A percentile compares a stretch with the other conserved stretches of the same genome.
Evolutionary conservation across 139 green algal genomes (phyloP).

Genomic region (Chlamydomonas incerta): DNA sequence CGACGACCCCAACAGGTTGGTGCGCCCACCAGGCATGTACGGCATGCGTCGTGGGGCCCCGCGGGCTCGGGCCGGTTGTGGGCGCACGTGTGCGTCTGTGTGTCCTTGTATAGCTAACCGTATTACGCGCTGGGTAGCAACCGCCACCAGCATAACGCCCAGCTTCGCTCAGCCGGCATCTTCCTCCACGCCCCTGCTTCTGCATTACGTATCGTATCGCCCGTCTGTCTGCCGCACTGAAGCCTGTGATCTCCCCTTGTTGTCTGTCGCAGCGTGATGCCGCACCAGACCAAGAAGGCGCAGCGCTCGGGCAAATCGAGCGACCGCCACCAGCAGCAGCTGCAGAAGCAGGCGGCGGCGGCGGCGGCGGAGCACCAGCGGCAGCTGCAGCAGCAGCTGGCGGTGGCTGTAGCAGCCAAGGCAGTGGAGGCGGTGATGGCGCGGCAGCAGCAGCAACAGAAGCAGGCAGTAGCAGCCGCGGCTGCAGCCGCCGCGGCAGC

Average conservation of each 20-base stretch:
- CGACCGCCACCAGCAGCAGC: neutral
- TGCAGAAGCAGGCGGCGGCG: neutral
- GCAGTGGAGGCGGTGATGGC: neutral
- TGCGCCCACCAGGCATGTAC: too few relatives aligned
- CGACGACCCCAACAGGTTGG: constrained; percentile 55
- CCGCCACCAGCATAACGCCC: too few relatives aligned
- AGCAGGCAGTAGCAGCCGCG: neutral
- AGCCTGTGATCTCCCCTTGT: too few relatives aligned
- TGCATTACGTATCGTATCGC: too few relatives aligned
- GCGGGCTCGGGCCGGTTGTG: too few relatives aligned
- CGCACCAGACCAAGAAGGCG: constrained; percentile 46
- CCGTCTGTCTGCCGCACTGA: too few relatives aligned
- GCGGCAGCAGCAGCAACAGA: neutral
- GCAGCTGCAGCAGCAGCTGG: neutral
- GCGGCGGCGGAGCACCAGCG: neutral
- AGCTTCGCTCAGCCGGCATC: too few relatives aligned
- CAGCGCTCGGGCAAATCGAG: neutral
- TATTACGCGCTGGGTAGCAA: too few relatives aligned
- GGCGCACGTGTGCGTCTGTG: too few relatives aligned
- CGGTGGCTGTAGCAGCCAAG: neutral
- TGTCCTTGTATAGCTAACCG: too few relatives aligned
- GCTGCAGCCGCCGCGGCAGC: neutral
- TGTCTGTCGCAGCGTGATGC: neutral
- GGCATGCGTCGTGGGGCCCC: too few relatives aligned
- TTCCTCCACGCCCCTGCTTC: too few relatives aligned